phyloP scores from a whole-genome alignment of 805 yeast species.

The Priceomyces fermenticarens region DNA sequence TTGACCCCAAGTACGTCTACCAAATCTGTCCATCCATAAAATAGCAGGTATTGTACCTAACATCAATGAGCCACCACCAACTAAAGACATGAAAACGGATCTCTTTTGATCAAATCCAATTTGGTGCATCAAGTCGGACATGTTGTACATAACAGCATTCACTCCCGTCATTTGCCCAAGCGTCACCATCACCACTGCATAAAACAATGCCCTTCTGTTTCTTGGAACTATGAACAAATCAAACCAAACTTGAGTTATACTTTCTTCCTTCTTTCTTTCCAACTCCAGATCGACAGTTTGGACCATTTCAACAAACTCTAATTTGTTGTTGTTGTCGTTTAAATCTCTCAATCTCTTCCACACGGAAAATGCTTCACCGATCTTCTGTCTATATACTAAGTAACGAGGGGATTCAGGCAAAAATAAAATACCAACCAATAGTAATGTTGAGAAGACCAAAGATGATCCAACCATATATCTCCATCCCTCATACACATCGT shows the following conservation, averaged over 20 bases:
- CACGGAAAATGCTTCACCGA: conserved; percentile 51
- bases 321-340: conserved; percentile 36
- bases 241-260: conserved; percentile 37
- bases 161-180: conserved; percentile 68
- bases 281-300: conserved; percentile 49
- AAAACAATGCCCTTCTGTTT: conserved; percentile 58
- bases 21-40: conserved; percentile 53
- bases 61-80: conserved; percentile 62
- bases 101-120: conserved; percentile 53
- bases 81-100: conserved; percentile 64
- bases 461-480: conserved; percentile 65
- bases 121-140: conserved; percentile 53
- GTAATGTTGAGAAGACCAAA: conserved; percentile 51
- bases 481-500: conserved; percentile 57
- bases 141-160: conserved; percentile 63
- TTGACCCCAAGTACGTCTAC: conserved; percentile 59
- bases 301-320: conserved; percentile 58
- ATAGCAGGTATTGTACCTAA: conserved; percentile 68
- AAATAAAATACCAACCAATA: conserved; percentile 50
- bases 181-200: conserved; percentile 55
- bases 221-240: conserved; percentile 56
- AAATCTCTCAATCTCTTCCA: conserved; percentile 58
- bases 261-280: conserved; percentile 33
- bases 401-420: conserved; percentile 64
- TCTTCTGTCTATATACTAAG: conserved; percentile 48